Percentiles rank a stretch among this genome's conserved stretches.
Evolutionary conservation across 164 flowering plant species (phyloP).

Genomic region (Vitis rupestris): DNA sequence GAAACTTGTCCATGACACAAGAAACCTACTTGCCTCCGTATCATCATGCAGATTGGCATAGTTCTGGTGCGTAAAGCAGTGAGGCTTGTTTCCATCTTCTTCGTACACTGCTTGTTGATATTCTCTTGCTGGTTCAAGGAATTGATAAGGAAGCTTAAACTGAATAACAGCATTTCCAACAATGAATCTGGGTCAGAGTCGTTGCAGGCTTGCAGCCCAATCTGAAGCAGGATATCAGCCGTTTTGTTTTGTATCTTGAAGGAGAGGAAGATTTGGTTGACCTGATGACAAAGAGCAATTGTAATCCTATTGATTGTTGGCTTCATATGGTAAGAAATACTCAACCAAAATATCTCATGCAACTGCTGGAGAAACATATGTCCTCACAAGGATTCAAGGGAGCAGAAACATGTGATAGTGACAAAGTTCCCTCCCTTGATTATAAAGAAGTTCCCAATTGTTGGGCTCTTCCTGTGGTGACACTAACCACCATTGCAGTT

Average conservation of each 20-base stretch:
- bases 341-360: slow-evolving; percentile 40
- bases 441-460: slow-evolving; percentile 48
- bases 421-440: slow-evolving; percentile 35
- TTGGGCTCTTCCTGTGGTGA: slow-evolving; percentile 73
- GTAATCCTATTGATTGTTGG: slow-evolving; percentile 36
- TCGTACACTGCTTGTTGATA: slow-evolving; percentile 20
- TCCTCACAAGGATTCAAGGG: slow-evolving; percentile 38
- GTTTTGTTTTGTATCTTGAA: slow-evolving; percentile 57
- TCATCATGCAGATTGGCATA: slow-evolving; percentile 32
- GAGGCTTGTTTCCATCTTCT: slow-evolving; percentile 31
- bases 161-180: slow-evolving; percentile 14
- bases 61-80: slow-evolving; percentile 44
- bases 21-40: slow-evolving; percentile 24
- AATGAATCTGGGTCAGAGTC: slow-evolving; percentile 27
- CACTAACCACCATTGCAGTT: slow-evolving; percentile 57
- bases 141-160: slow-evolving; percentile 10
- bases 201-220: slow-evolving; percentile 1
- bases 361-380: slow-evolving; percentile 34
- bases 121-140: slow-evolving; percentile 14
- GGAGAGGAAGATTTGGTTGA: slow-evolving; percentile 51
- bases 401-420: slow-evolving; percentile 44
- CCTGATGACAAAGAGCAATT: slow-evolving; percentile 32
- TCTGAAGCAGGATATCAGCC: slow-evolving; percentile 26
- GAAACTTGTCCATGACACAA: slow-evolving; percentile 25
- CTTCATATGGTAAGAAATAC: slow-evolving; percentile 34